Percentiles rank a stretch among this genome's conserved stretches.
phyloP scores from a whole-genome alignment of 176 grass and related monocot species.

The Ananas comosus region DNA sequence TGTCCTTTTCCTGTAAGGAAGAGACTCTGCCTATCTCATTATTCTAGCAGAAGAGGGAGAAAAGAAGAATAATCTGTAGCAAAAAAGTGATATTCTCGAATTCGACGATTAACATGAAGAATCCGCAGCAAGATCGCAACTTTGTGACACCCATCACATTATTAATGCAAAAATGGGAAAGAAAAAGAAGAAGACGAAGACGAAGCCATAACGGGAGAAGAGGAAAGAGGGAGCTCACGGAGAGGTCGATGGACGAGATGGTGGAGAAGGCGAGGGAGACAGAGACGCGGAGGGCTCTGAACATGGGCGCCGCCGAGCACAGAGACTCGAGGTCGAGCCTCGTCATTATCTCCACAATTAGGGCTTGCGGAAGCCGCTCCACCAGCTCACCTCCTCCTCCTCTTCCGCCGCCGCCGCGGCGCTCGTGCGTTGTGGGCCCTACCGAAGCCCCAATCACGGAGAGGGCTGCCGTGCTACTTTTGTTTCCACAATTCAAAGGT shows the following conservation, averaged over 20 bases:
- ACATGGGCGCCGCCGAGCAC: conserved; percentile 69
- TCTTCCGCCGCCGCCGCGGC: too few relatives aligned
- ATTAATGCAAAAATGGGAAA: too few relatives aligned
- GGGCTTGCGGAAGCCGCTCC: conserved; percentile 49
- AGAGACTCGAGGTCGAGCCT: conserved; percentile 64
- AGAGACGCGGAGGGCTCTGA: conserved; percentile 42
- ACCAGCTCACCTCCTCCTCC: conserved; percentile 15
- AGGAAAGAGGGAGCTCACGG: conserved; percentile 10
- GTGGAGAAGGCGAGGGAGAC: conserved; percentile 23
- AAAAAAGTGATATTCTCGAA: too few relatives aligned
- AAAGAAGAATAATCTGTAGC: not conserved
- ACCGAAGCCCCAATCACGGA: too few relatives aligned
- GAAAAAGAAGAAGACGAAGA: not conserved
- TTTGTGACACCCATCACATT: not conserved
- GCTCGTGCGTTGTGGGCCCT: too few relatives aligned
- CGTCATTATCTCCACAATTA: conserved; percentile 60
- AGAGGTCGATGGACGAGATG: conserved; percentile 37
- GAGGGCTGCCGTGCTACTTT: too few relatives aligned
- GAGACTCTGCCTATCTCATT: not conserved
- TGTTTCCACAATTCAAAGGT: too few relatives aligned
- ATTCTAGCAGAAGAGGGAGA: not conserved
- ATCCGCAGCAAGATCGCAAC: not conserved
- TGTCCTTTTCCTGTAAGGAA: too few relatives aligned
- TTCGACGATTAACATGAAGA: not conserved
- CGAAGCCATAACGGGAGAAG: not conserved